A percentile compares a stretch with the other conserved stretches of the same genome.
phyloP scores from a whole-genome alignment of 2,329 filamentous ascomycete genomes.

The Fusarium sp. region DNA sequence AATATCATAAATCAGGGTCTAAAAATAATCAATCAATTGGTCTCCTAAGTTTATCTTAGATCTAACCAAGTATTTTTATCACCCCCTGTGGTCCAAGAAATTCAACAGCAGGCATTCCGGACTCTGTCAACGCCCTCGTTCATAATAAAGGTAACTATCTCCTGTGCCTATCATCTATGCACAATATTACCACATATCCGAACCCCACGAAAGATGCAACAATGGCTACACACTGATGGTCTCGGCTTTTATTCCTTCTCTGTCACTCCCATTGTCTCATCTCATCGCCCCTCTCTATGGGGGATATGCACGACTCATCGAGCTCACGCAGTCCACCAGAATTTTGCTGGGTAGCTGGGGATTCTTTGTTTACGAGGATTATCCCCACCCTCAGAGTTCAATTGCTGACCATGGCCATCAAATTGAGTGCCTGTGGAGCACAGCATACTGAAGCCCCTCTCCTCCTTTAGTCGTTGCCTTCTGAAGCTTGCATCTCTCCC shows the following conservation, averaged over 20 bases:
- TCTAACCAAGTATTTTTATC: not conserved
- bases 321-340: constrained; percentile 7
- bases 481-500: constrained; percentile 20
- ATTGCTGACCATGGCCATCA: constrained; percentile 36
- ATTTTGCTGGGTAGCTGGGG: constrained; percentile 6
- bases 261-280: constrained; percentile 24
- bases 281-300: constrained; percentile 18
- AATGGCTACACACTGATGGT: constrained; percentile 17
- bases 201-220: constrained; percentile 7
- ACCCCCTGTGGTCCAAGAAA: not conserved
- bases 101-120: not conserved
- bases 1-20: not conserved
- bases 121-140: not conserved
- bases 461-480: constrained; percentile 3
- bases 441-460: constrained; percentile 9
- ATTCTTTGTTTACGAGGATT: constrained; percentile 25
- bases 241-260: constrained; percentile 14
- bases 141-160: not conserved
- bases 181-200: constrained; percentile 1
- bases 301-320: constrained; percentile 12
- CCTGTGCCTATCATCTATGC: not conserved
- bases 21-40: not conserved
- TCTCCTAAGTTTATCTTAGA: not conserved
- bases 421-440: constrained; percentile 28
- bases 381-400: constrained; percentile 35